Evolutionary conservation across 2,329 filamentous ascomycete species (phyloP).

Genomic region (Aspergillus cejpii): DNA sequence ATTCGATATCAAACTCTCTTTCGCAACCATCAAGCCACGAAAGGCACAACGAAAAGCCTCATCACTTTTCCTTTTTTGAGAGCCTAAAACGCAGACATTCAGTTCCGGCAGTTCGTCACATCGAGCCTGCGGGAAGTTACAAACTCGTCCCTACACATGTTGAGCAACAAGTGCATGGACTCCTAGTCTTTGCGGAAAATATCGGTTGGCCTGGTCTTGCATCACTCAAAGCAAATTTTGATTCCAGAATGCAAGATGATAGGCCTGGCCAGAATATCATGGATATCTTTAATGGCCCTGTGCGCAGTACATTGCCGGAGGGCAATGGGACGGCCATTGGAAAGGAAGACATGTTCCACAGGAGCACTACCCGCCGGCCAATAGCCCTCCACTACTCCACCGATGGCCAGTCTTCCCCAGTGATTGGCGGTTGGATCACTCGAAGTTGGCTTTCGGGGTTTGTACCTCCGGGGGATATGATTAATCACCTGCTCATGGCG

Average conservation of each 20-base stretch:
- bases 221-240: constrained; percentile 33
- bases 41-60: constrained; percentile 13
- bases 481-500: constrained; percentile 51
- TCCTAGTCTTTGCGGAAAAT: constrained; percentile 46
- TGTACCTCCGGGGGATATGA: constrained; percentile 49
- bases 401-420: constrained; percentile 9
- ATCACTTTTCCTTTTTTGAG: constrained; percentile 22
- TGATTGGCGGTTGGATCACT: constrained; percentile 49
- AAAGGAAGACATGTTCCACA: constrained; percentile 29
- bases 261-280: constrained; percentile 9
- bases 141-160: constrained; percentile 34
- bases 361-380: constrained; percentile 23
- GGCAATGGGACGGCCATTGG: constrained; percentile 3
- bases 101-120: constrained; percentile 7
- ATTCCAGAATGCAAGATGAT: constrained; percentile 29
- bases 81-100: constrained; percentile 18
- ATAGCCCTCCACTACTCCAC: constrained; percentile 22
- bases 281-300: constrained; percentile 11
- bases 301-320: constrained; percentile 7
- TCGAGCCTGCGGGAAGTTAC: constrained; percentile 30
- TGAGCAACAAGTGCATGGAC: constrained; percentile 44
- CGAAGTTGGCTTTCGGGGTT: constrained; percentile 51
- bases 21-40: constrained; percentile 1
- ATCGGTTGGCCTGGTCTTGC: constrained; percentile 46
- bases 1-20: constrained; percentile 1